phyloP scores from a whole-genome alignment of 2,329 filamentous ascomycete species.

The Hymenoscyphus repandus region DNA sequence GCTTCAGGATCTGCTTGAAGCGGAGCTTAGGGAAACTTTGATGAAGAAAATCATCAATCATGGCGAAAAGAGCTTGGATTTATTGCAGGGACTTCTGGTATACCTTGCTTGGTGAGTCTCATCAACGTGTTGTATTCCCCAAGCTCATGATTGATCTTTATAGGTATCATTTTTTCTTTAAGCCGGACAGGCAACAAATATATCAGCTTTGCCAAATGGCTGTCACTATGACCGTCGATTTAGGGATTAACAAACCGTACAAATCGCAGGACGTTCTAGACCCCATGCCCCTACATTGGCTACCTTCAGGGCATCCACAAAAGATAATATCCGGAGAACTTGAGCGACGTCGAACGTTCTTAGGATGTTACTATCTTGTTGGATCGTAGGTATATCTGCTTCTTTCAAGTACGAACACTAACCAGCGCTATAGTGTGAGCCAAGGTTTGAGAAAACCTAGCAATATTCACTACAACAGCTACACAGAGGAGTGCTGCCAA shows the following conservation, averaged over 20 bases:
- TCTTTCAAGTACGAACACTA: not conserved
- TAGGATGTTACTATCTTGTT: constrained; percentile 27
- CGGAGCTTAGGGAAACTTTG: constrained; percentile 53
- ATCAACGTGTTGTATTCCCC: not conserved
- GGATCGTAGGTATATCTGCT: constrained; percentile 20
- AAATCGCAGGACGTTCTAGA: not conserved
- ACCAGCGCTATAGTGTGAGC: constrained; percentile 16
- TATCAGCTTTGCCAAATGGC: constrained; percentile 31
- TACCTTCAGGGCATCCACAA: not conserved
- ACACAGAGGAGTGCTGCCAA: constrained; percentile 24
- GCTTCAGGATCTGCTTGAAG: constrained; percentile 49
- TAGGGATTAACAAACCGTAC: constrained; percentile 22
- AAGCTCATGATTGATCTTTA: not conserved
- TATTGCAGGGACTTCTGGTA: constrained; percentile 51
- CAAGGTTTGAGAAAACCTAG: constrained; percentile 26
- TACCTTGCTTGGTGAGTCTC: constrained; percentile 51
- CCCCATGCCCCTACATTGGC: not conserved
- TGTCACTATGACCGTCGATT: constrained; percentile 28
- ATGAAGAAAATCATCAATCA: constrained; percentile 51
- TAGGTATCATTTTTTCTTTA: constrained; percentile 31
- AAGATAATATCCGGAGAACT: constrained; percentile 12
- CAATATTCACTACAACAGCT: constrained; percentile 20
- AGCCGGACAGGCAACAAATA: constrained; percentile 27
- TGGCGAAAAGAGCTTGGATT: constrained; percentile 51
- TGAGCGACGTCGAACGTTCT: constrained; percentile 23